Evolutionary conservation across 208 protist genomes (phyloP).

Genomic region (Phytomonas sp.): DNA sequence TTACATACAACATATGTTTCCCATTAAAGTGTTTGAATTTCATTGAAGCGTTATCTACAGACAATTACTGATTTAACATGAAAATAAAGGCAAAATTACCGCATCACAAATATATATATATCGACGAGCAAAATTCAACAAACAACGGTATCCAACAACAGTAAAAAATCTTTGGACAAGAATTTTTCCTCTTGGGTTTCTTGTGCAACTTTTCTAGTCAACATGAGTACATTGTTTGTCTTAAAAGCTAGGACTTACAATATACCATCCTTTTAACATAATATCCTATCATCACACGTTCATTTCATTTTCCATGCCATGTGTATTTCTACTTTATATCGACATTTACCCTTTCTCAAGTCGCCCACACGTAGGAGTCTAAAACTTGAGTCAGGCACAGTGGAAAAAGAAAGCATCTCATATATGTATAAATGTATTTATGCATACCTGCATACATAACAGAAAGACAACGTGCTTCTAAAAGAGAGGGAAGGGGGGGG

Average conservation of each 20-base stretch:
- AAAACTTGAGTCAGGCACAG: not conserved
- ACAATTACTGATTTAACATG: not conserved
- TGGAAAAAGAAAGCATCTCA: not conserved
- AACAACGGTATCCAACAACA: constrained; percentile 7
- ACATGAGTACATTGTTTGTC: not conserved
- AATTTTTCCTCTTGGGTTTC: not conserved
- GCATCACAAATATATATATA: not conserved
- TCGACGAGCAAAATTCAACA: not conserved
- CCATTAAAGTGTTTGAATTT: not conserved
- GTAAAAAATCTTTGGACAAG: constrained; percentile 1
- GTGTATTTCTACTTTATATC: not conserved
- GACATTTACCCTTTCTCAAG: not conserved
- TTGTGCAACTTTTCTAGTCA: not conserved
- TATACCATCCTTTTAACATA: not conserved
- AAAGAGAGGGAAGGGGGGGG: not conserved
- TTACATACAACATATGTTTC: not conserved
- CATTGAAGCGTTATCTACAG: not conserved
- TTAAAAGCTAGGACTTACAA: not conserved
- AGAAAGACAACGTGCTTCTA: not conserved
- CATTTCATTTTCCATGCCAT: not conserved
- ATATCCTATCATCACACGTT: not conserved
- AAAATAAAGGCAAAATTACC: not conserved
- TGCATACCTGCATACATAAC: not conserved
- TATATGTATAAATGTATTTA: not conserved
- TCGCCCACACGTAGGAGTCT: not conserved